These are phyloP conservation scores for Nothopassalora personata DNA, from an alignment of 2,329 filamentous ascomycete genomes.

Conservation along the genomic window DNA sequence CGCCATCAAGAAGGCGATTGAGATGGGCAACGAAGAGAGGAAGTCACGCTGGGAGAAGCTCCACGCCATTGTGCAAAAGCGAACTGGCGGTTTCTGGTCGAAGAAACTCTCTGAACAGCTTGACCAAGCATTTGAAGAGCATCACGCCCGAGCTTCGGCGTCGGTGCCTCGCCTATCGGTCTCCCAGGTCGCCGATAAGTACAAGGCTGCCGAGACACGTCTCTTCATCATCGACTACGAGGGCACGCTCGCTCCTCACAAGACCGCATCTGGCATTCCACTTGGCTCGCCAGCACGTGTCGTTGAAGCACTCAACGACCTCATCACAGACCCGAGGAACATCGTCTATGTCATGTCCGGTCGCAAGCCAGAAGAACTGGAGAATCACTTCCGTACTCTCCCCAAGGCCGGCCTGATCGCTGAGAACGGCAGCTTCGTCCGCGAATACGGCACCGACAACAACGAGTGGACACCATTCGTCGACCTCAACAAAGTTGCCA, in stretches of 20 bases:
- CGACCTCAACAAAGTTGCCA: conserved; percentile 61
- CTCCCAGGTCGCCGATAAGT: conserved; percentile 58
- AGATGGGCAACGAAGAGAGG: conserved; percentile 73
- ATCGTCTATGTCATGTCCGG: conserved; percentile 92
- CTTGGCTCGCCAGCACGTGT: conserved; percentile 81
- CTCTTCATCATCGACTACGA: conserved; percentile 93
- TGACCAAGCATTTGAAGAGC: conserved; percentile 72
- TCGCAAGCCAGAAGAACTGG: conserved; percentile 78
- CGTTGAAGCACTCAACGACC: conserved; percentile 73
- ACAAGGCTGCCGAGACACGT: conserved; percentile 60
- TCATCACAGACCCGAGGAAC: conserved; percentile 74
- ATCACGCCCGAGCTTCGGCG: conserved; percentile 76
- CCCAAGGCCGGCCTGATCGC: conserved; percentile 83
- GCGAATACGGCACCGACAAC: conserved; percentile 52
- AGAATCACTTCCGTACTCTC: conserved; percentile 76
- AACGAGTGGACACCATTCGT: conserved; percentile 73
- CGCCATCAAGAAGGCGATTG: conserved; percentile 75
- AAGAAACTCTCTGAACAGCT: conserved; percentile 67
- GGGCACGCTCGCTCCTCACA: conserved; percentile 83
- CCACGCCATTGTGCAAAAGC: conserved; percentile 66
- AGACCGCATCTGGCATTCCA: conserved; percentile 76
- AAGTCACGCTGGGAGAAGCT: conserved; percentile 67
- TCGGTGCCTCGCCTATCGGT: conserved; percentile 80
- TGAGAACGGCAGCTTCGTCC: conserved; percentile 89
- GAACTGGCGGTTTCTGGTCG: conserved; percentile 84